Percentiles rank a stretch among this genome's conserved stretches.
Conservation (phyloP, 2,329 filamentous ascomycete species). For the Pseudopithomyces maydicus region DNA sequence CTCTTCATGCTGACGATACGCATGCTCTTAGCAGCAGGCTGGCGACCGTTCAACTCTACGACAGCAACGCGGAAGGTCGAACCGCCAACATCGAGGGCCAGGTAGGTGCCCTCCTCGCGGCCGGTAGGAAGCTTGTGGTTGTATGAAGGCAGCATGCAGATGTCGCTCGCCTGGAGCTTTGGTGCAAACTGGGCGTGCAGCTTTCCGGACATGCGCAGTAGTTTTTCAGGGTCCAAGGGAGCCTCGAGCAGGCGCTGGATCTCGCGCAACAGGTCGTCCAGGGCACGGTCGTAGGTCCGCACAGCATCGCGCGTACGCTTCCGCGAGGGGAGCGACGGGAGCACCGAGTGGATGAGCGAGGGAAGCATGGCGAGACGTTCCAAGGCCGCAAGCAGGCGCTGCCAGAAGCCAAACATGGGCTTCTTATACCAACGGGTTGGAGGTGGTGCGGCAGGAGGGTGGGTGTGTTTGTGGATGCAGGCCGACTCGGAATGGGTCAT, state of each 20-base stretch:
- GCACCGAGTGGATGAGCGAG: conserved; percentile 45
- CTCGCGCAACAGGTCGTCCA: conserved; percentile 55
- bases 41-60: conserved; percentile 59
- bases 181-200: conserved; percentile 59
- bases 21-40: conserved; percentile 53
- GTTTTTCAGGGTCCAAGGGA: conserved; percentile 46
- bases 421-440: conserved; percentile 37
- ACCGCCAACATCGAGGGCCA: conserved; percentile 69
- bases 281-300: conserved; percentile 49
- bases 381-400: conserved; percentile 43
- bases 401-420: conserved; percentile 48
- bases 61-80: conserved; percentile 68
- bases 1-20: conserved; percentile 60
- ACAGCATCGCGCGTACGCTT: conserved; percentile 46
- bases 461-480: conserved; percentile 26
- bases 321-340: conserved; percentile 39
- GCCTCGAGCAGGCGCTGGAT: conserved; percentile 50
- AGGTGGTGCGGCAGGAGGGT: conserved; percentile 19
- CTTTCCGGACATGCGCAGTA: conserved; percentile 51
- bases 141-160: conserved; percentile 70
- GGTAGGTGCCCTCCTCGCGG: conserved; percentile 62
- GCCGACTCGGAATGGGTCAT: conserved; percentile 33
- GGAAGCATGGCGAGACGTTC: conserved; percentile 48
- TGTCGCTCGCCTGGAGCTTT: conserved; percentile 60
- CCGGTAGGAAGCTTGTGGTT: conserved; percentile 66